Evolutionary conservation across 306 rosid genomes (phyloP).

Genomic region (Purshia tridentata): DNA sequence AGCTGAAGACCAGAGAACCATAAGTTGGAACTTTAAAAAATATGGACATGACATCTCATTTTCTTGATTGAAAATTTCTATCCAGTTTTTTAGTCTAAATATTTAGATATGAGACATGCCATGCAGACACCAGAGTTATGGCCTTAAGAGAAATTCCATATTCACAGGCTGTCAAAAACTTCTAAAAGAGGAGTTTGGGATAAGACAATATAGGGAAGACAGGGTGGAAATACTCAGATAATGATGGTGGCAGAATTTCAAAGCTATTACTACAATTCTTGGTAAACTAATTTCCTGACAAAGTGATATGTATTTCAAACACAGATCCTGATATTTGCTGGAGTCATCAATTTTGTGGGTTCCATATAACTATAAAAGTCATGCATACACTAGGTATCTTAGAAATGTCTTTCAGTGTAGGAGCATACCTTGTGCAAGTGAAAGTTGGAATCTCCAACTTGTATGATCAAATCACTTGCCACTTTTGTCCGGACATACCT

Average conservation of each 20-base stretch:
- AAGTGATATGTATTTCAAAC: not conserved
- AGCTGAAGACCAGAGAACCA: slow-evolving; percentile 40
- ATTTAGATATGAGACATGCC: not conserved
- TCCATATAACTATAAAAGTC: too few relatives aligned
- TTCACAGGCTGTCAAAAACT: too few relatives aligned
- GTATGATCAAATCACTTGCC: slow-evolving; percentile 51
- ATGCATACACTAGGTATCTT: not conserved
- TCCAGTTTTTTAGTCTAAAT: not conserved
- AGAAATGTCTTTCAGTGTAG: slow-evolving; percentile 2
- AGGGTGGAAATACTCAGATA: not conserved
- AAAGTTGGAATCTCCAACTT: slow-evolving; percentile 67
- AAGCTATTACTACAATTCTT: not conserved
- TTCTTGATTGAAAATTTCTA: not conserved
- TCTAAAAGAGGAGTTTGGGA: too few relatives aligned
- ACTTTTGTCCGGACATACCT: slow-evolving; percentile 56
- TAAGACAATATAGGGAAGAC: not conserved
- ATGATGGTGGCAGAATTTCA: not conserved
- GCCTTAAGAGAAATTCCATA: not conserved
- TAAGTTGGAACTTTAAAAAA: slow-evolving; percentile 10
- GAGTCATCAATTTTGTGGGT: not conserved
- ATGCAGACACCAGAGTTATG: not conserved
- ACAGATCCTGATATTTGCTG: too few relatives aligned
- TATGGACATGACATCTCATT: not conserved
- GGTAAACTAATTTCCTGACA: not conserved
- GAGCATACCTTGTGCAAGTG: slow-evolving; percentile 76